Base-by-base conservation (phyloP, 768 basidiomycete species). In the Suillus americanus region DNA sequence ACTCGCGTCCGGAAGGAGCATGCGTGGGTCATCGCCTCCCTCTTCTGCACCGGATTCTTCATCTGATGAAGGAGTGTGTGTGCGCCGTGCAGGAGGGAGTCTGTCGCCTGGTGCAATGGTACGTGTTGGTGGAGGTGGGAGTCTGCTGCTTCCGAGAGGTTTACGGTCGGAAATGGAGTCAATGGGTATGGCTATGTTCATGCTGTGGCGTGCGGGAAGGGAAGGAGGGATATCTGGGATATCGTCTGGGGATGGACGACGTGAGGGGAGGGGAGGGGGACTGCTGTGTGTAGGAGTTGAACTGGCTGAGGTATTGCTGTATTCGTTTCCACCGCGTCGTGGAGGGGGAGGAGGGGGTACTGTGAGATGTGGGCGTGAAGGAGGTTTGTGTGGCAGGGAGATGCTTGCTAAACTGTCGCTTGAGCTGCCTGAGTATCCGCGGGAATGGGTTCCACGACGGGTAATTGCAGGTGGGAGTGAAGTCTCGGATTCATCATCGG, bases 51-150 rank as follows among this genome's bases (percentile, higher is more conserved):
- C 85, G 0, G 83, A 86, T 13, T 88, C 88, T 35, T 90, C 83
- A 14, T 78, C 79, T 76, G 85, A 63, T 62, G 77, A 70, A 60
- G 82, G 80, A 0, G 80, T 75, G 2, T 72, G 70, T 1, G 82
- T 75, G 5, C 81, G 82, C 30, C 88, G 83, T 30, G 85, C 73
- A 3, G 89, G 84, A 7, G 92, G 91, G 18, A 92, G 80, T 68
- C 86, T 91, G 68, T 88, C 89, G 0, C 89, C 88, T 0, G 83
- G 79, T 1, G 78, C 89, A 53, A 92, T 92, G 0, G 80, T 88
- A 6, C 92, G 89, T 0, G 87, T 90, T 0, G 92, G 92, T 0
- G 92, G 92, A 0, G 92, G 92, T 0, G 85, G 89, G 28, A 88
- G 82, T 64, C 75, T 82, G 41, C 74, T 50, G 74, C 69, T 30